These are phyloP conservation scores for Blastobotrys terrestris DNA, from an alignment of 805 yeast genomes.

Conservation along the genomic window DNA sequence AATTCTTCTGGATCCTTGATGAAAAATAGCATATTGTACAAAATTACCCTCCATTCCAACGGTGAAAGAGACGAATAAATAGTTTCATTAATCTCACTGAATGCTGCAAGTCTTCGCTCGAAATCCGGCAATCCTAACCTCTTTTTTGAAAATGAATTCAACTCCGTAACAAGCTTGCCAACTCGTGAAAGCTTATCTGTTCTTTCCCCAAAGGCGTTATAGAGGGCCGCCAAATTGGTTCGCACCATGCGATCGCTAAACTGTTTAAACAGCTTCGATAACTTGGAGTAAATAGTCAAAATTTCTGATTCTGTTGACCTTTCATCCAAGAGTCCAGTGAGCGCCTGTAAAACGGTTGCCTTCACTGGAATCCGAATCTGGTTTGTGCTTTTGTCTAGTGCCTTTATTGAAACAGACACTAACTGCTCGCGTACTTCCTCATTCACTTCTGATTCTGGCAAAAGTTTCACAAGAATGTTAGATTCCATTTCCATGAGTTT, in stretches of 20 bases:
- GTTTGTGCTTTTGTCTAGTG: slow-evolving; percentile 51
- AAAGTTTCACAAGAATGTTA: slow-evolving; percentile 20
- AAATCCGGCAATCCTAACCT: slow-evolving; percentile 74
- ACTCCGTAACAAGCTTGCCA: slow-evolving; percentile 49
- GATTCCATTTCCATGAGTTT: slow-evolving; percentile 21
- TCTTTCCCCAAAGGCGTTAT: slow-evolving; percentile 50
- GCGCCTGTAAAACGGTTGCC: slow-evolving; percentile 49
- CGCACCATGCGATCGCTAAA: slow-evolving; percentile 61
- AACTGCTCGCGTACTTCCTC: slow-evolving; percentile 47
- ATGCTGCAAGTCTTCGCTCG: slow-evolving; percentile 65
- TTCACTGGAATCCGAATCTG: slow-evolving; percentile 49
- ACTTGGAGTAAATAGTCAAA: slow-evolving; percentile 36
- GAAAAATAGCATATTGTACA: slow-evolving; percentile 62
- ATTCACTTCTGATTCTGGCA: slow-evolving; percentile 52
- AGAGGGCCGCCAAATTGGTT: slow-evolving; percentile 51
- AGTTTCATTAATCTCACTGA: slow-evolving; percentile 54
- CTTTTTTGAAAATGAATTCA: slow-evolving; percentile 61
- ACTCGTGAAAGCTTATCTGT: slow-evolving; percentile 28
- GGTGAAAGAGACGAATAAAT: slow-evolving; percentile 40
- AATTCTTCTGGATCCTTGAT: slow-evolving; percentile 74
- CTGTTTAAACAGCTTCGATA: slow-evolving; percentile 53
- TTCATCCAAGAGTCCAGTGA: slow-evolving; percentile 47
- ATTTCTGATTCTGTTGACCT: slow-evolving; percentile 16
- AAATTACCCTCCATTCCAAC: slow-evolving; percentile 72
- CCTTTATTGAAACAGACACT: slow-evolving; percentile 50